phyloP scores from a whole-genome alignment of 2,329 filamentous ascomycete genomes.

The Endocalyx cinctus region DNA sequence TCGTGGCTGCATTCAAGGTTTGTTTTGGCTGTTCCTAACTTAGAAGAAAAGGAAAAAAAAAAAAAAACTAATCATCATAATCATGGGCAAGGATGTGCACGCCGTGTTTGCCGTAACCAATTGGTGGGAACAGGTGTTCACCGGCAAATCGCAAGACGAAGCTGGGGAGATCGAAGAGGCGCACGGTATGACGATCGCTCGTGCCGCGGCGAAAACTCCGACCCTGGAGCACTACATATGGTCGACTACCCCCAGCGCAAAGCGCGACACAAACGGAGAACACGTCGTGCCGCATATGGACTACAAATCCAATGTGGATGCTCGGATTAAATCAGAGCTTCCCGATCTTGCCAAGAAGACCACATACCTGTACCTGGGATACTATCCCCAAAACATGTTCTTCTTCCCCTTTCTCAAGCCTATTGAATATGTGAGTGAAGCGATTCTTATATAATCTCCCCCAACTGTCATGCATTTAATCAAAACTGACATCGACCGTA shows the following conservation, averaged over 20 bases:
- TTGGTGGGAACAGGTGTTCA: slow-evolving; percentile 26
- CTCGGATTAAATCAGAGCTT: slow-evolving; percentile 30
- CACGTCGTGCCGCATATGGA: slow-evolving; percentile 30
- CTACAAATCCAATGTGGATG: slow-evolving; percentile 34
- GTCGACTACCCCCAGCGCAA: slow-evolving; percentile 35
- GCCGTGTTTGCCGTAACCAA: slow-evolving; percentile 35
- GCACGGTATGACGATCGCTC: slow-evolving; percentile 35
- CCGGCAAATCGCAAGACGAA: slow-evolving; percentile 16
- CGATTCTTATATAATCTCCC: not conserved
- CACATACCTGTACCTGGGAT: slow-evolving; percentile 30
- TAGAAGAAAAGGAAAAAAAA: not conserved
- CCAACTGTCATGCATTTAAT: not conserved
- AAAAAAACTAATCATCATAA: too few species aligned
- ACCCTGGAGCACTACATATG: slow-evolving; percentile 38
- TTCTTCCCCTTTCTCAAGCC: slow-evolving; percentile 3
- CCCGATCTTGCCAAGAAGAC: slow-evolving; percentile 28
- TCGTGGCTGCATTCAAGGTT: slow-evolving; percentile 4
- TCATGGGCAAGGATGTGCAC: slow-evolving; percentile 5
- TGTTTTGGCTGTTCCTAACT: not conserved
- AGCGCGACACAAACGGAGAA: slow-evolving; percentile 22
- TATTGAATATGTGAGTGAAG: slow-evolving; percentile 2
- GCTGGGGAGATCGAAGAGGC: slow-evolving; percentile 30
- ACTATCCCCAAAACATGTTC: slow-evolving; percentile 25
- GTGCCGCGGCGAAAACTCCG: slow-evolving; percentile 28
- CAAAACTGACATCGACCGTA: too few species aligned